Conservation (phyloP, 2,329 filamentous ascomycete genomes). For the Tricladium varicosporioides region DNA sequence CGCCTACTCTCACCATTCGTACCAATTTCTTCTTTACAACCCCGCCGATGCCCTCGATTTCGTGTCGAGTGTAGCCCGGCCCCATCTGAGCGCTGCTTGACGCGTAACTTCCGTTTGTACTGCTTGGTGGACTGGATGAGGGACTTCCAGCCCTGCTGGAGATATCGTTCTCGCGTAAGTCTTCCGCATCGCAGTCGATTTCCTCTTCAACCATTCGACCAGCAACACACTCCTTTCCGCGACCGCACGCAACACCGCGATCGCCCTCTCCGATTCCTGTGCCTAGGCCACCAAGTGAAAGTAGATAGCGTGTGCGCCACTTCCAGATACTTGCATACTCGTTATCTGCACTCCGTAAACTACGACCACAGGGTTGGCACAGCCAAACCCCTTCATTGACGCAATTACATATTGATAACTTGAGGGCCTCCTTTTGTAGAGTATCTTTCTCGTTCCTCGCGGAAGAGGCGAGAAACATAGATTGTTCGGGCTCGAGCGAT, state of each 20-base stretch:
- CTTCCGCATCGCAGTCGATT: constrained; percentile 80
- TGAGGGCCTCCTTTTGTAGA: constrained; percentile 14
- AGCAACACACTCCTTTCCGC: constrained; percentile 73
- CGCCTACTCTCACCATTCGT: constrained; percentile 76
- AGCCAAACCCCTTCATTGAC: constrained; percentile 69
- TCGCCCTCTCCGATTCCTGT: constrained; percentile 87
- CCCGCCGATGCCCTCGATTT: constrained; percentile 88
- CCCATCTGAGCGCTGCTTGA: constrained; percentile 39
- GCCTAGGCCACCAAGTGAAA: constrained; percentile 75
- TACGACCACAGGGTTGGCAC: constrained; percentile 78
- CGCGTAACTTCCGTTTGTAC: constrained; percentile 14
- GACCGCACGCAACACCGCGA: constrained; percentile 83
- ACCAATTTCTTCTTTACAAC: constrained; percentile 86
- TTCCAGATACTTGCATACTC: constrained; percentile 73
- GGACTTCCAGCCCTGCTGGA: constrained; percentile 20
- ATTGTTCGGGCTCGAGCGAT: constrained; percentile 32
- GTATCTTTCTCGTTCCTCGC: not conserved
- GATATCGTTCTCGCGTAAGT: constrained; percentile 44
- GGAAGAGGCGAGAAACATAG: constrained; percentile 32
- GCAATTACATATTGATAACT: constrained; percentile 29
- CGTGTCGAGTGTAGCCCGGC: constrained; percentile 78
- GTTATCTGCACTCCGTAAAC: constrained; percentile 58
- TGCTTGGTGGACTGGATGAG: constrained; percentile 22
- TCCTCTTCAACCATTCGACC: constrained; percentile 78
- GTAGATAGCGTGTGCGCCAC: constrained; percentile 83